Evolutionary conservation across 129 eudicot species (phyloP).

Genomic region (Flaveria bidentis): DNA sequence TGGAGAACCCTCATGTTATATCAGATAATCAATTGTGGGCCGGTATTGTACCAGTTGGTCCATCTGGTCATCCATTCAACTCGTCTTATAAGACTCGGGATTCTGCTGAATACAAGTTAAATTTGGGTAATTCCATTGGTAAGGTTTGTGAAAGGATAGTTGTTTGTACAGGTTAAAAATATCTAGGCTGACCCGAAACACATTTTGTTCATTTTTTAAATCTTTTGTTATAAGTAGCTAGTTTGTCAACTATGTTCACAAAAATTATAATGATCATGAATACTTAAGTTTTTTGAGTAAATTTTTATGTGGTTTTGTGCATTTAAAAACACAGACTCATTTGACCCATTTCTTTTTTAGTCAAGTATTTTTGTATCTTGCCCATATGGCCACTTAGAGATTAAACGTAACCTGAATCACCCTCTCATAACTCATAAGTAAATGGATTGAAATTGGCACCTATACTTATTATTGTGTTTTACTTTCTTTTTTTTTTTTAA

Average conservation of each 20-base stretch:
- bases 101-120: conserved; percentile 78
- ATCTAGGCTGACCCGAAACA: neutral
- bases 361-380: neutral
- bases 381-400: neutral
- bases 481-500: neutral
- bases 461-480: neutral
- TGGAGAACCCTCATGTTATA: conserved; percentile 99
- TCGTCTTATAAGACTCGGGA: conserved; percentile 90
- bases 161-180: neutral
- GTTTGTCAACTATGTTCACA: neutral
- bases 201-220: neutral
- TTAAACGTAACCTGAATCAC: neutral
- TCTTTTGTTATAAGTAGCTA: neutral
- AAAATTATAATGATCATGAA: neutral
- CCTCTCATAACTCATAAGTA: neutral
- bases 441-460: neutral
- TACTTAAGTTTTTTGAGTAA: neutral
- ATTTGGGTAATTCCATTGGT: conserved; percentile 98
- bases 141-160: conserved; percentile 20
- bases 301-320: neutral
- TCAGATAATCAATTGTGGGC: conserved; percentile 86
- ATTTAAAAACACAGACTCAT: neutral
- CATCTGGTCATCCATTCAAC: conserved; percentile 90
- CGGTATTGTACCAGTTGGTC: conserved; percentile 86
- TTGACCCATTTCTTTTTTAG: neutral